Conservation (phyloP, 129 eudicot species). For the Oenanthe sinensis region DNA sequence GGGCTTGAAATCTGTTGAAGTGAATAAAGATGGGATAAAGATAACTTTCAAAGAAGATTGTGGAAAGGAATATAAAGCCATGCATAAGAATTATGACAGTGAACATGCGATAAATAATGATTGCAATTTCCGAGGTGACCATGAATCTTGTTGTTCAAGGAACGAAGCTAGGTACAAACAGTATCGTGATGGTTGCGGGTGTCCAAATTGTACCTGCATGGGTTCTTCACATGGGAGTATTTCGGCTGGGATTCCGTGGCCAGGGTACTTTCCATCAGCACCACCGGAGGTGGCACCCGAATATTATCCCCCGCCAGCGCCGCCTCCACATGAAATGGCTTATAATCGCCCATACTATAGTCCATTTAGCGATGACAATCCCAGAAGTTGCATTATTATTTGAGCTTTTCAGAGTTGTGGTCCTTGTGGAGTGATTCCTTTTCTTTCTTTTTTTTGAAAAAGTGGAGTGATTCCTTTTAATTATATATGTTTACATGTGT, state of each 20-base stretch:
- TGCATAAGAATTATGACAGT: too few relatives aligned
- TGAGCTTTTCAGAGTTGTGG: not conserved
- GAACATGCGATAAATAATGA: not conserved
- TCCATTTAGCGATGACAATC: not conserved
- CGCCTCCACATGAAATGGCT: not conserved
- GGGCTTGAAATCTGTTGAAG: not conserved
- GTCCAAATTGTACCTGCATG: not conserved
- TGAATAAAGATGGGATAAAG: not conserved
- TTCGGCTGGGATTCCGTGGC: not conserved
- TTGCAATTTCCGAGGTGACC: not conserved
- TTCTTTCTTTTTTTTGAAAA: too few relatives aligned
- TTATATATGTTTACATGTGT: too few relatives aligned
- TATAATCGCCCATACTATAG: not conserved
- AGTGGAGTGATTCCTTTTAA: too few relatives aligned
- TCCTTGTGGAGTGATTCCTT: not conserved
- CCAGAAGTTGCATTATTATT: not conserved
- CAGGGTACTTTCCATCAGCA: not conserved
- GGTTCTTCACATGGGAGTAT: not conserved
- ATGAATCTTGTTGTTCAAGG: not conserved
- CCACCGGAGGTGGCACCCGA: not conserved
- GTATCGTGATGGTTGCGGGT: not conserved
- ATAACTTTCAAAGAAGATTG: not conserved
- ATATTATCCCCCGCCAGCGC: not conserved
- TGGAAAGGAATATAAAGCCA: not conserved
- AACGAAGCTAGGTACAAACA: not conserved